Evolutionary conservation across 2,329 filamentous ascomycete species (phyloP), one percentile per base, ranked within the genome.

Genomic region (Fusarium verticillioides): DNA sequence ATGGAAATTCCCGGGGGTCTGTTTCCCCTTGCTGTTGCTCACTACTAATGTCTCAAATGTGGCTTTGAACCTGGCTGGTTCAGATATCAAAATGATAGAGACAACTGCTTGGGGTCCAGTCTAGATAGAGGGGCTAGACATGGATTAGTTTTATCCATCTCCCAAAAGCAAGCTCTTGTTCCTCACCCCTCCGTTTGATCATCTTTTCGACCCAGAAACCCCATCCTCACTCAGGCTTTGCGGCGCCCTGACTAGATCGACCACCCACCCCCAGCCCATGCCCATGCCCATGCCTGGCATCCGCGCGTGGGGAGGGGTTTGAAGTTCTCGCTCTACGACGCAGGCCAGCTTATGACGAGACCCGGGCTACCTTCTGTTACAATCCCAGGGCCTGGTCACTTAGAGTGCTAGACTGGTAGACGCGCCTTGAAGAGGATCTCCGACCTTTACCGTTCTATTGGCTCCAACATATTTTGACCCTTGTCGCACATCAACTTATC

Each of bases 391-490:
- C 74, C 64, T 75, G 66, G 76, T 77, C 73, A 68, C 61, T 73
- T 63, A 77, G 72, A 58, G 56, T 69, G 69, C 75, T 62, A 68
- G 65, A 75, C 63, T 58, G 63, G 47, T 44, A 70, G 75, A 73
- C 76, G 67, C 69, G 73, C 73, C 71, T 64, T 64, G 30, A 60
- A 63, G 72, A 78, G 76, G 78, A 79, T 80, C 79, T 80, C 74
- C 71, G 74, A 74, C 68, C 67, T 68, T 72, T 78, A 74, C 79
- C 78, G 69, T 69, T 75, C 78, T 78, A 80, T 80, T 80, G 79
- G 79, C 78, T 79, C 65, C 66, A 62, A 71, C 70, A 72, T 70
- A 76, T 72, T 77, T 70, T 68, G 69, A 77, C 78, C 79, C 78
- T 70, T 78, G 76, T 73, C 69, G 76, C 76, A 75, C 63, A 75